Conservation (phyloP, 495 filamentous ascomycete species). For the Jackrogersella minutella region DNA sequence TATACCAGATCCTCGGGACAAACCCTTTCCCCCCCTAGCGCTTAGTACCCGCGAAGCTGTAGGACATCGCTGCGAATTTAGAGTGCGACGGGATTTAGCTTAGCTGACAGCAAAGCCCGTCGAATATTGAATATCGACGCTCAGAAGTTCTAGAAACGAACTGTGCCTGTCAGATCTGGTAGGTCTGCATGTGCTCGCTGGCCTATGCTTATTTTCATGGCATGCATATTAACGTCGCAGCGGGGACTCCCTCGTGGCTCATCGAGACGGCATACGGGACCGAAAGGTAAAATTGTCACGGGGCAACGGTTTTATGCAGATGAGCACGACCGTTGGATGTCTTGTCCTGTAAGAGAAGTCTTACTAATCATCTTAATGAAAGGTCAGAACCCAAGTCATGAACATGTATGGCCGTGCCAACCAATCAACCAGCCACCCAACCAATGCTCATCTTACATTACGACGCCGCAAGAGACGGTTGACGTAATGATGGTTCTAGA, state of each 20-base stretch:
- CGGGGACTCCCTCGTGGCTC: slow-evolving; percentile 12
- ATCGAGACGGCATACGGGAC: slow-evolving; percentile 16
- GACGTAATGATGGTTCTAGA: slow-evolving; percentile 39
- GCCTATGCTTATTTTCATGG: slow-evolving; percentile 15
- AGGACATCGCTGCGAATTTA: background rate
- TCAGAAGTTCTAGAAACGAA: slow-evolving; percentile 4
- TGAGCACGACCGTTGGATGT: slow-evolving; percentile 8
- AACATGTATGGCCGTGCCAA: no score
- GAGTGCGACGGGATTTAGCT: slow-evolving; percentile 28
- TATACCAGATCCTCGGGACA: slow-evolving; percentile 37
- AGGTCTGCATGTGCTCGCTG: slow-evolving; percentile 8
- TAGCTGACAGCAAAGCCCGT: slow-evolving; percentile 30
- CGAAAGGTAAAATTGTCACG: slow-evolving; percentile 4
- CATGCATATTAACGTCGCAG: slow-evolving; percentile 28
- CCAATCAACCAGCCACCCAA: slow-evolving; percentile 28
- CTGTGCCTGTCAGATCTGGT: slow-evolving; percentile 24
- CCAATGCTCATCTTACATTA: slow-evolving; percentile 13
- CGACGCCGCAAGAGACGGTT: slow-evolving; percentile 18
- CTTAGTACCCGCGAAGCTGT: slow-evolving; percentile 28
- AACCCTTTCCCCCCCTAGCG: slow-evolving; percentile 19
- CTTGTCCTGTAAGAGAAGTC: slow-evolving; percentile 7
- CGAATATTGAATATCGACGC: background rate
- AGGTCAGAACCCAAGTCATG: slow-evolving; percentile 22
- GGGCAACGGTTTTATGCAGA: background rate
- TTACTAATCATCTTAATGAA: slow-evolving; percentile 40